Evolutionary conservation across 2,329 filamentous ascomycete genomes (phyloP), one percentile per base, ranked within the genome.

Genomic region (Fusarium oligoseptatum): DNA sequence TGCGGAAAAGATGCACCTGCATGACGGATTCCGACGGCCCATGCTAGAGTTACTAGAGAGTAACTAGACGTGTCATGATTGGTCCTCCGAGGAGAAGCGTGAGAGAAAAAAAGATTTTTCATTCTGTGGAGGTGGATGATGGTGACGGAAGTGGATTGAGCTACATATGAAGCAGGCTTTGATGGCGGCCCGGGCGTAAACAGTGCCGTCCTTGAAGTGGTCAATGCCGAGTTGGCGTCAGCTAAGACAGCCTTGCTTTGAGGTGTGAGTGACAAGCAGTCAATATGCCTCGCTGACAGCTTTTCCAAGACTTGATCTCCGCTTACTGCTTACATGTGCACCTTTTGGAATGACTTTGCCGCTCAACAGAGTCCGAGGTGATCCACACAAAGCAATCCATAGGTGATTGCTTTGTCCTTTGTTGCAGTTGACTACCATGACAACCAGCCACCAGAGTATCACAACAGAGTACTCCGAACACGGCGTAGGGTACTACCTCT

Each of bases 101-200:
- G 65, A 64, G 41, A 66, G 66, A 70, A 75, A 76, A 77, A 76
- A 67, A 70, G 68, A 61, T 61, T 72, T 71, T 66, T 55, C 60
- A 34, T 39, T 39, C 60, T 64, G 69, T 67, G 72, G 68, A 74
- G 72, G 69, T 73, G 66, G 55, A 72, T 52, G 65, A 71, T 63
- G 55, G 36, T 50, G 64, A 34, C 58, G 65, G 68, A 72, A 75
- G 76, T 76, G 76, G 70, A 24, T 65, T 72, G 70, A 62, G 36
- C 24, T 57, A 24, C 22, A 34, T 70, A 71, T 60, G 68, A 32
- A 67, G 56, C 71, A 67, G 50, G 55, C 58, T 64, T 75, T 55
- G 48, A 10, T n/a, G 34, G 61, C 48, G 48, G 61, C 22, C 62
- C 60, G 32, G 60, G 22, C 34, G 71, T 72, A 37, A 37, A 61